These are phyloP conservation scores for Phytophthora pseudosyringae DNA, from an alignment of 352 stramenopile genomes.

Conservation along the genomic window DNA sequence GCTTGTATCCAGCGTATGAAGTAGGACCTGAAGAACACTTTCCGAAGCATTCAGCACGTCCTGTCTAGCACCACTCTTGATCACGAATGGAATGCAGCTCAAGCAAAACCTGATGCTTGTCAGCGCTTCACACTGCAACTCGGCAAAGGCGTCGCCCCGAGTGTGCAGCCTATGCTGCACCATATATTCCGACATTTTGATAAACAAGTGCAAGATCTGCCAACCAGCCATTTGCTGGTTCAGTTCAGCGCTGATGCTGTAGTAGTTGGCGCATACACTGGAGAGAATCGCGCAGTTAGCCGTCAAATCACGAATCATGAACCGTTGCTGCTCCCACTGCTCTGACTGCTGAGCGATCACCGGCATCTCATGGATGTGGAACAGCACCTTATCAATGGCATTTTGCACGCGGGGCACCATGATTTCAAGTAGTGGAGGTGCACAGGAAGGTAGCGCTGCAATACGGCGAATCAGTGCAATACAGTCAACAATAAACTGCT, in stretches of 20 bases:
- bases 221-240: constrained; percentile 67
- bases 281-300: constrained; percentile 63
- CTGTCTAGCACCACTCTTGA: constrained; percentile 54
- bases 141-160: constrained; percentile 56
- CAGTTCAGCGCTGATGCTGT: constrained; percentile 61
- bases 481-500: constrained; percentile 79
- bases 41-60: constrained; percentile 62
- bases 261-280: constrained; percentile 66
- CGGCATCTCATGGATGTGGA: constrained; percentile 56
- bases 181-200: constrained; percentile 66
- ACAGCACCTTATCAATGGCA: constrained; percentile 46
- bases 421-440: constrained; percentile 54
- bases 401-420: constrained; percentile 60
- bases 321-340: constrained; percentile 56
- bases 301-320: constrained; percentile 65
- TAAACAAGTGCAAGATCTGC: constrained; percentile 71
- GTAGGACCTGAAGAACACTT: constrained; percentile 57
- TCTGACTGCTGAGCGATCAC: constrained; percentile 47
- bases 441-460: constrained; percentile 62
- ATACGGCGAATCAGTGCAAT: constrained; percentile 77
- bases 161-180: constrained; percentile 65
- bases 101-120: constrained; percentile 65
- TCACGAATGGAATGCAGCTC: constrained; percentile 69
- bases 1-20: constrained; percentile 65
- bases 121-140: constrained; percentile 71